phyloP scores from a whole-genome alignment of 345 rosid species.

The Capsella bursapastoris region DNA sequence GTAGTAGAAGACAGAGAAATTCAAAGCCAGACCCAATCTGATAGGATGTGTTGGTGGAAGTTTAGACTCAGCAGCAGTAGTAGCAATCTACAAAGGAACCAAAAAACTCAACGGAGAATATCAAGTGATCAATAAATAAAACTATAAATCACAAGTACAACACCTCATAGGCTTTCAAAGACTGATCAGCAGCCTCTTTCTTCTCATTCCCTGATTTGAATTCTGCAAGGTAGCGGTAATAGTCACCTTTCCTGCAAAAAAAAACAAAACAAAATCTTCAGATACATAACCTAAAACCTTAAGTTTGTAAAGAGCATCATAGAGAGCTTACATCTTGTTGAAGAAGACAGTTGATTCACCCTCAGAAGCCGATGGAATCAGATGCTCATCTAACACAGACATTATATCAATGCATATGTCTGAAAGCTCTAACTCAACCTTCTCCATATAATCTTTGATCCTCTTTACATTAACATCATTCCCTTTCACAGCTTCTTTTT shows the following conservation, averaged over 20 bases:
- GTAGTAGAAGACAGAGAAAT: constrained; percentile 77
- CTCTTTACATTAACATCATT: constrained; percentile 58
- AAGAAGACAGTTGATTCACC: constrained; percentile 71
- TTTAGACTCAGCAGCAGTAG: constrained; percentile 62
- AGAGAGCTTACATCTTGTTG: constrained; percentile 60
- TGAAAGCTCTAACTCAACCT: constrained; percentile 64
- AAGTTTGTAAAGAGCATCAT: constrained; percentile 14
- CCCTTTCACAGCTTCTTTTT: constrained; percentile 60
- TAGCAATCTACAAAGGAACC: constrained; percentile 55
- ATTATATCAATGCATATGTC: constrained; percentile 61
- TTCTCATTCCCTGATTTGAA: constrained; percentile 59
- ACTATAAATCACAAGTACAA: constrained; percentile 8
- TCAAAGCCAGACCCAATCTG: constrained; percentile 77
- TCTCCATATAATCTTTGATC: constrained; percentile 62
- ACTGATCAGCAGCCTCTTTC: constrained; percentile 64
- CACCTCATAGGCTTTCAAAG: constrained; percentile 76
- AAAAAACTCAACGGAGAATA: not conserved
- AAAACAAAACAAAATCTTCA: constrained; percentile 13
- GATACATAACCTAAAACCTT: not conserved
- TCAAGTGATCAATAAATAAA: not conserved
- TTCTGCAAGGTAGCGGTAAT: constrained; percentile 68
- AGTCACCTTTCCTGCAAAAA: constrained; percentile 71
- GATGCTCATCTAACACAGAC: constrained; percentile 67
- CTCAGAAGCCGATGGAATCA: constrained; percentile 62
- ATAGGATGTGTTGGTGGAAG: constrained; percentile 74